Base-by-base conservation (phyloP, 2,329 filamentous ascomycete genomes). In the Bertia moriformis region DNA sequence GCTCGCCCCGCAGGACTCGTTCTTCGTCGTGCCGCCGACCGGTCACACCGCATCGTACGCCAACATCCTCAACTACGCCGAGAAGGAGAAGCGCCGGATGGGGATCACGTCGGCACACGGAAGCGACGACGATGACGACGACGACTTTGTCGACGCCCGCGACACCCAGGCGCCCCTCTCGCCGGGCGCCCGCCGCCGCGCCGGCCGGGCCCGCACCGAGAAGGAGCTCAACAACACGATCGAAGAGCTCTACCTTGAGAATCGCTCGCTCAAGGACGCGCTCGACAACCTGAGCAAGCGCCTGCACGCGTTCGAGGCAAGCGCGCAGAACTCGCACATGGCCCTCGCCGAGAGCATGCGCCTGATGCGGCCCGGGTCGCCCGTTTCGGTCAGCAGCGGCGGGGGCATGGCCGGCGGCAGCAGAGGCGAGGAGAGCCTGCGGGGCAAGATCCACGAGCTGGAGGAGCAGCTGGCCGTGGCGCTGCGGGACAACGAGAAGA, bases 21-120 rank as follows among this genome's bases (percentile, higher is more conserved):
- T 98, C 62, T 96, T 95, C 55, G 83, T 96, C 1, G 91, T 98
- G 1, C 91, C 89, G 3, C 83, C 84, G 0, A 86, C 83, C 14
- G 89, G 91, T 4, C 87, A 89, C 45, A 95, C 87, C 2, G 81
- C 88, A 43, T 91, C 87, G 0, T 98, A 96, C 52, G 88, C 91
- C 35, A 87, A 83, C 44, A 95, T 98, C 39, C 65, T 94, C 15
- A 80, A 66, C 32, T 78, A 74, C 47, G 75, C 73, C 24, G 71
- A 78, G 45, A 80, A 80, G 49, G 76, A 80, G 52, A 76, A 71
- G 53, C 66, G 74, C 5, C 71, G 75, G 7, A 54, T 72, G 38
- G 71, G 64, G 18, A 67, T 47, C 50, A 29, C 51, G 50, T 18
- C 45, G 47, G 4, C 48, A 19, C 49, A 17, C 49, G 60, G 56